Conservation (phyloP, 1,139 yeast genomes). For the Geotrichum restrictum region DNA sequence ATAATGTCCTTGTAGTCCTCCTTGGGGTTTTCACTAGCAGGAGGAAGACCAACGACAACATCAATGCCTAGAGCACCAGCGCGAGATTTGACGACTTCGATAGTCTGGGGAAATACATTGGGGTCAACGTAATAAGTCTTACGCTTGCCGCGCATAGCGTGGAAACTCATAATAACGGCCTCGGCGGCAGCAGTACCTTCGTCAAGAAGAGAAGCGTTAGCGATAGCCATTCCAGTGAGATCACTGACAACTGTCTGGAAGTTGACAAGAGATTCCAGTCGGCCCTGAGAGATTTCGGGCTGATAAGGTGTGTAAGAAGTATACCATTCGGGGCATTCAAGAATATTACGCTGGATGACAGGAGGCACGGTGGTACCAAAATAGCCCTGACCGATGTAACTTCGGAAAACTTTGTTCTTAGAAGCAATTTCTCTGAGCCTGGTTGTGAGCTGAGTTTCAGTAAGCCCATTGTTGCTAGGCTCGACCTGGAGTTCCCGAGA, state of each 20-base stretch:
- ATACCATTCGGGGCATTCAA: conserved; percentile 97
- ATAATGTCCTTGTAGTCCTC: conserved; percentile 48
- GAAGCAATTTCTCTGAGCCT: conserved; percentile 66
- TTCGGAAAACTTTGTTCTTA: conserved; percentile 65
- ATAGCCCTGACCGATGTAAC: conserved; percentile 91
- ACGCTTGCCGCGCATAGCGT: conserved; percentile 64
- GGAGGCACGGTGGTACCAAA: conserved; percentile 88
- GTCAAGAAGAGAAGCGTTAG: conserved; percentile 90
- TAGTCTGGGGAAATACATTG: conserved; percentile 79
- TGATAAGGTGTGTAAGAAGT: conserved; percentile 98
- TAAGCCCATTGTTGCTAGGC: conserved; percentile 64
- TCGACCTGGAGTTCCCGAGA: conserved; percentile 60
- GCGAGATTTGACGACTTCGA: conserved; percentile 71
- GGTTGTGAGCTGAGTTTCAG: conserved; percentile 75
- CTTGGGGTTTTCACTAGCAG: conserved; percentile 44
- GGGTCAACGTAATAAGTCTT: conserved; percentile 66
- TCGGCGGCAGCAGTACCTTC: conserved; percentile 99
- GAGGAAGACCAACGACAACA: conserved; percentile 56
- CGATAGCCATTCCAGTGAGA: conserved; percentile 85
- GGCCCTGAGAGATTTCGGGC: conserved; percentile 96
- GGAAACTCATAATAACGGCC: conserved; percentile 84
- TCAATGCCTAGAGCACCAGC: conserved; percentile 72
- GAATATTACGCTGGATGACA: conserved; percentile 83
- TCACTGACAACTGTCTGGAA: conserved; percentile 87
- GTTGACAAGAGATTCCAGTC: conserved; percentile 82